Percentiles rank a stretch among this genome's conserved stretches.
These are phyloP conservation scores for Collybia sp. DNA, from an alignment of 768 basidiomycete genomes.

Conservation along the genomic window DNA sequence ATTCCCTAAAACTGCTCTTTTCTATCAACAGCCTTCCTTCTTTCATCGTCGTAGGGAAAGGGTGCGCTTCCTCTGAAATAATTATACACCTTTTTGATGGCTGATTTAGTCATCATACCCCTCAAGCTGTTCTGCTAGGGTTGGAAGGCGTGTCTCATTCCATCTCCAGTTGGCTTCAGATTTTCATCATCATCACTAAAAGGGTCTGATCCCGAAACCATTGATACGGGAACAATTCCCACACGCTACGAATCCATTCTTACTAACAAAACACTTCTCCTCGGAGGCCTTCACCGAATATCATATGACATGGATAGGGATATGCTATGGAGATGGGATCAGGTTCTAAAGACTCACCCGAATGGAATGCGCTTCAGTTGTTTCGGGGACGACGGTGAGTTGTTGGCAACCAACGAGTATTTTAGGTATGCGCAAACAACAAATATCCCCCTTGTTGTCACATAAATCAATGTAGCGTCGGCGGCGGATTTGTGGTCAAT, in stretches of 20 bases:
- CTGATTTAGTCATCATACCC: constrained; percentile 68
- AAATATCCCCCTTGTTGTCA: neutral
- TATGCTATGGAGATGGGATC: constrained; percentile 90
- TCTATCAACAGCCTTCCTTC: constrained; percentile 5
- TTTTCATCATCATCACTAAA: neutral
- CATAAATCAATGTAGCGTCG: constrained; percentile 49
- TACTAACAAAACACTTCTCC: constrained; percentile 55
- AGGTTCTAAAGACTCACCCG: constrained; percentile 83
- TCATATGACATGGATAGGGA: constrained; percentile 85
- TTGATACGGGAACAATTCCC: constrained; percentile 82
- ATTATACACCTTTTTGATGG: constrained; percentile 3
- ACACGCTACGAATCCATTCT: constrained; percentile 71
- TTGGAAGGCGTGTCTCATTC: constrained; percentile 49
- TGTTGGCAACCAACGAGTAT: constrained; percentile 93
- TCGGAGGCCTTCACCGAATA: constrained; percentile 75
- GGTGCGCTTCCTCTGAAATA: constrained; percentile 37
- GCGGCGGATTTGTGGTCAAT: constrained; percentile 94
- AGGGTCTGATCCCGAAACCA: constrained; percentile 90
- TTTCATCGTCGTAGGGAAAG: constrained; percentile 57
- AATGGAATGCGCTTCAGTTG: constrained; percentile 94
- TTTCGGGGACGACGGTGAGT: constrained; percentile 74
- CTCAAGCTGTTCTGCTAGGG: constrained; percentile 81
- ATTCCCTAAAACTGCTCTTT: neutral
- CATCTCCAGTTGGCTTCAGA: neutral
- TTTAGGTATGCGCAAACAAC: constrained; percentile 29